Evolutionary conservation across 2,329 filamentous ascomycete species (phyloP).

Genomic region (Fusarium tupiense): DNA sequence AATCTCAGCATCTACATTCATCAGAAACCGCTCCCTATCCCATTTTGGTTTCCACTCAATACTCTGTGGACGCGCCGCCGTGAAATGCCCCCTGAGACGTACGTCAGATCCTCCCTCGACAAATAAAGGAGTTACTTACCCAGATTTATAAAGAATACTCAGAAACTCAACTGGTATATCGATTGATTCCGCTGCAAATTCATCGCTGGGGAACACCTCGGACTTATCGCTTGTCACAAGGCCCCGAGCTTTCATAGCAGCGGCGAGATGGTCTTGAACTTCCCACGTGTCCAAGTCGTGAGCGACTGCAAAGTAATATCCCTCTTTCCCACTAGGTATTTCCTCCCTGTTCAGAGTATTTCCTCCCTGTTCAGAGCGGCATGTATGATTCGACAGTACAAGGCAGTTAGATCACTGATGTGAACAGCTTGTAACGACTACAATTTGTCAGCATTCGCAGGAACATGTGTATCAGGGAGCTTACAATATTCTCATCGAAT

Average conservation of each 20-base stretch:
- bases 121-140: not conserved
- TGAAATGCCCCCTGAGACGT: not conserved
- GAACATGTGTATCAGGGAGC: accelerated
- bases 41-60: not conserved
- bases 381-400: not conserved
- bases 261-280: not conserved
- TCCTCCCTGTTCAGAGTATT: not conserved
- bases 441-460: not conserved
- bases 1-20: not conserved
- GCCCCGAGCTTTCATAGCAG: not conserved
- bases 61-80: not conserved
- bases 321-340: not conserved
- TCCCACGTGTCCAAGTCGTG: not conserved
- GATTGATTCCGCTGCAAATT: not conserved
- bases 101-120: not conserved
- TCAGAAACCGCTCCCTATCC: not conserved
- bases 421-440: not conserved
- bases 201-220: not conserved
- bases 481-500: not conserved
- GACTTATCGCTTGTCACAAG: not conserved
- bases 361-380: not conserved
- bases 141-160: not conserved
- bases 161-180: not conserved
- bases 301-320: not conserved
- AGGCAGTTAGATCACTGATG: not conserved